phyloP scores from a whole-genome alignment of 2,329 filamentous ascomycete species.

The Ceratocystis diversiconidia region DNA sequence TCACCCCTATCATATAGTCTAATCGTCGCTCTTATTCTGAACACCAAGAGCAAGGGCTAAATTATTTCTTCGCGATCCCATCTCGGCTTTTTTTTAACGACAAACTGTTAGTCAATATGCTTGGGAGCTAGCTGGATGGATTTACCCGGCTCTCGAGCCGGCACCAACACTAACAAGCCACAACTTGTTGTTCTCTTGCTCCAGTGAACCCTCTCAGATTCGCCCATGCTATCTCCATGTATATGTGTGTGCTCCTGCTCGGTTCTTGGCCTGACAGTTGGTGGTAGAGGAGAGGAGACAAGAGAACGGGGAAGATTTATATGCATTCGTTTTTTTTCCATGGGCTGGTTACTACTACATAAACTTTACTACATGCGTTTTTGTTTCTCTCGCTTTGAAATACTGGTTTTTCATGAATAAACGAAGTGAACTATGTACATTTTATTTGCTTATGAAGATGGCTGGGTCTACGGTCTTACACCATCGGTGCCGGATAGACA shows the following conservation, averaged over 20 bases:
- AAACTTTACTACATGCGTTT: neutral
- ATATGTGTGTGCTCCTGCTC: neutral
- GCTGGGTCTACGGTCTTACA: neutral
- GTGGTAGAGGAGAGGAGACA: neutral
- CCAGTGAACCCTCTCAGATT: no score
- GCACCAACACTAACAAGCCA: neutral
- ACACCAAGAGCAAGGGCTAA: constrained; percentile 64
- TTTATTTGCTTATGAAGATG: neutral
- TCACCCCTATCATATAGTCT: constrained; percentile 40
- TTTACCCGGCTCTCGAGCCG: neutral
- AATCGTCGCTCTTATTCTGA: constrained; percentile 85
- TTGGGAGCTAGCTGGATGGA: neutral
- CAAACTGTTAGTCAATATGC: neutral
- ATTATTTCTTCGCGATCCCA: neutral
- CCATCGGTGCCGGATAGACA: neutral
- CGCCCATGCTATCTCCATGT: neutral
- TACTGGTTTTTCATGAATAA: neutral
- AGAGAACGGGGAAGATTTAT: neutral
- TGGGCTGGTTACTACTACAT: constrained; percentile 12
- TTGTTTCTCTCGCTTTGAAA: neutral
- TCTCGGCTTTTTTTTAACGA: neutral
- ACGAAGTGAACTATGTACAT: neutral
- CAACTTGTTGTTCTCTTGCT: neutral
- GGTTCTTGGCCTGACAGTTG: neutral
- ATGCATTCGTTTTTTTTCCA: constrained; percentile 5